These are phyloP conservation scores for Nepenthes mirabilis DNA, from an alignment of 148 eudicot genomes.

Conservation along the genomic window DNA sequence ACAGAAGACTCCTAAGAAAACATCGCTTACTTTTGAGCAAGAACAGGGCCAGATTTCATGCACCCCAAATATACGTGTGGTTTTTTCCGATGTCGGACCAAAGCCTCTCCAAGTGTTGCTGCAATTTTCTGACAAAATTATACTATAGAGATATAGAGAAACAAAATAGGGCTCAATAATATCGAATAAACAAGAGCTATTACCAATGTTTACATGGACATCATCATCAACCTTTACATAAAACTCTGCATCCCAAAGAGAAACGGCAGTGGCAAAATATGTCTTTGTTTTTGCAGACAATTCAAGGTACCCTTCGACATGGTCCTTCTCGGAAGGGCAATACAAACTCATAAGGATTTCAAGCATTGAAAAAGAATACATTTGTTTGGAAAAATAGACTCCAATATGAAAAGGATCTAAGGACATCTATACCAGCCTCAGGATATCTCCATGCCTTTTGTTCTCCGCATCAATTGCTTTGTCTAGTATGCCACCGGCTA, in stretches of 20 bases:
- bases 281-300: slow-evolving; percentile 3
- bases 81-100: not conserved
- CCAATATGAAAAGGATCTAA: not conserved
- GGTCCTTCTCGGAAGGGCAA: not conserved
- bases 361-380: not conserved
- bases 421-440: slow-evolving; percentile 21
- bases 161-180: not conserved
- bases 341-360: not conserved
- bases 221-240: slow-evolving; percentile 2
- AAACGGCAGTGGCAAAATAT: slow-evolving; percentile 4
- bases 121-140: not conserved
- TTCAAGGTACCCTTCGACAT: slow-evolving; percentile 1
- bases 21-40: not conserved
- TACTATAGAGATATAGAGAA: not conserved
- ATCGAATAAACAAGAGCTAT: not conserved
- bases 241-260: slow-evolving; percentile 1
- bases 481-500: slow-evolving; percentile 33
- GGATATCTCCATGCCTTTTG: slow-evolving; percentile 28
- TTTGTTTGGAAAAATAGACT: not conserved
- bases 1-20: not conserved
- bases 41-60: slow-evolving; percentile 3
- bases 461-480: slow-evolving; percentile 41
- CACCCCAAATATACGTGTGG: not conserved
- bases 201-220: slow-evolving; percentile 4
- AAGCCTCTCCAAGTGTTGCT: slow-evolving; percentile 1